Base-by-base conservation (phyloP, 1,284 basidiomycete species). In the Sporisorium scitamineum region DNA sequence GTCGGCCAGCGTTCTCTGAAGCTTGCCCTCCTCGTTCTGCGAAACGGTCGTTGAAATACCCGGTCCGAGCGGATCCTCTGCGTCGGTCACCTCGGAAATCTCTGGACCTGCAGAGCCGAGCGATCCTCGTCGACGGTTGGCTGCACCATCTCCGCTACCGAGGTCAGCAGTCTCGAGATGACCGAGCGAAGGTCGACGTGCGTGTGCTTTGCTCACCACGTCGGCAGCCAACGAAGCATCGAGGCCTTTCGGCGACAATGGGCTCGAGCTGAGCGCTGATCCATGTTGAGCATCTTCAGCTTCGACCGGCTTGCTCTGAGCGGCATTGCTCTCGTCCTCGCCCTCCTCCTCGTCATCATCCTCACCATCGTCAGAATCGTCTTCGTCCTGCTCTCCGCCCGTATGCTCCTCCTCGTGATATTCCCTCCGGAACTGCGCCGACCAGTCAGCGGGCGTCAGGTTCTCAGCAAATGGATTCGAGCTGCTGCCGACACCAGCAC, bases 361-460 rank as follows among this genome's bases (percentile, higher is more conserved):
- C 11, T 80, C 77, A 26, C 76, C 72, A 18, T 78, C 80, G 20
- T 83, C 77, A 29, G 66, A 70, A 53, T 79, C 80, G 24, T 78
- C 74, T 13, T 70, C 79, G 26, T 45, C 42, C 20, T 50, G 48
- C 44, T 76, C 66, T 6, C 54, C 63, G 31, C 63, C 48, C 13
- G 70, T 53, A 8, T 42, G 61, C 34, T 70, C 67, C 13, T 66
- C 67, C 11, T 75, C 63, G 24, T 75, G 67, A n/a, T 67, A 75
- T 32, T 75, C 76, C 14, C 79, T 59, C 18, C 80, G 57, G 45
- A 82, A 82, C 41, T 80, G 79, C 14, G 83, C 80, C 7, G 82
- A 80, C 83, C 83, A 84, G 50, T 84, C 83, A 0, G 84, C 83
- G 3, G 84, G 77, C n/a, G 83, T 84, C 14, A 84, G 64, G 42